Conservation (phyloP, 192 early-diverging fungal species). For the Allomyces macrogynus region DNA sequence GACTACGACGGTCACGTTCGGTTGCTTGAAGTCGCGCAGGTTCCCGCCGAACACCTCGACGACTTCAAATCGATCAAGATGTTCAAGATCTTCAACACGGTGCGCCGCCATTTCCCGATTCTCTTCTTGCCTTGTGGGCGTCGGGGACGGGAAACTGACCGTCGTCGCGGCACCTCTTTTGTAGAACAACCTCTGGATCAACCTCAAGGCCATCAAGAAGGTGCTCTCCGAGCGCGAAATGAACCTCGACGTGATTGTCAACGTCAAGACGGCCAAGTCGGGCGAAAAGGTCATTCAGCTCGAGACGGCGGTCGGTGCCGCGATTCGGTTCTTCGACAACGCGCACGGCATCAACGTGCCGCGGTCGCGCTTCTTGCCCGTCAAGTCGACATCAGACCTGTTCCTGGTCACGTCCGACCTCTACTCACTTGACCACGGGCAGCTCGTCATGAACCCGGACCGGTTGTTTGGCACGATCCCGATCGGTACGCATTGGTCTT, state of each 20-base stretch:
- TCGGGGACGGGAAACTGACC: too few species aligned
- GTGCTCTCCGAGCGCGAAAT: constrained; percentile 53
- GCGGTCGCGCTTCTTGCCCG: constrained; percentile 89
- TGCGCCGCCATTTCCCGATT: too few species aligned
- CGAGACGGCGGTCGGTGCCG: constrained; percentile 97
- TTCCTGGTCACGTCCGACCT: constrained; percentile 92
- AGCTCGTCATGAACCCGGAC: constrained; percentile 79
- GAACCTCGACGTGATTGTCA: constrained; percentile 87
- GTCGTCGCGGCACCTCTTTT: too few species aligned
- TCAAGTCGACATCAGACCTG: constrained; percentile 92
- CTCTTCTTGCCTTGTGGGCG: too few species aligned
- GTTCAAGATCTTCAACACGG: too few species aligned
- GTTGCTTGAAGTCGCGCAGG: constrained; percentile 94
- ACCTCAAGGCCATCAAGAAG: constrained; percentile 66
- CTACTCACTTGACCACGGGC: constrained; percentile 81
- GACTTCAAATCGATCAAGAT: too few species aligned
- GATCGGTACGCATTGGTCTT: neutral
- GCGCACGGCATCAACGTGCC: constrained; percentile 98
- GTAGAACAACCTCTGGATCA: constrained; percentile 63
- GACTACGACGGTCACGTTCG: constrained; percentile 88
- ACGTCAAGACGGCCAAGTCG: constrained; percentile 79
- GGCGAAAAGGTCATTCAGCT: constrained; percentile 96
- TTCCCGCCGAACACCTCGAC: constrained; percentile 86
- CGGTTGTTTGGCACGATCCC: constrained; percentile 82
- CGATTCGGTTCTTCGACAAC: constrained; percentile 89